Evolutionary conservation across 1,139 yeast species (phyloP).

Genomic region (Yamadazyma triangularis): DNA sequence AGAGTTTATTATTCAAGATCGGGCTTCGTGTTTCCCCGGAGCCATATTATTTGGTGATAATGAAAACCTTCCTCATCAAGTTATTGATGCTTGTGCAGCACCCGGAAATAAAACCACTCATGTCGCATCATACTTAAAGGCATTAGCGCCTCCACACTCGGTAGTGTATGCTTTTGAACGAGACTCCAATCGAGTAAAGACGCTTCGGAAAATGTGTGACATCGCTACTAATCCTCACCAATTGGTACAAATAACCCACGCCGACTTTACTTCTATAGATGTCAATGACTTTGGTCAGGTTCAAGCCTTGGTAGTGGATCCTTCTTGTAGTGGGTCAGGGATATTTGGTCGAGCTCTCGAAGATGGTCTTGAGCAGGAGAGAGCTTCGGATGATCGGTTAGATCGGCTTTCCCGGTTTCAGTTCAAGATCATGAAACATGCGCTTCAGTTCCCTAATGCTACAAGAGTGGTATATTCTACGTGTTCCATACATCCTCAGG

Average conservation of each 20-base stretch:
- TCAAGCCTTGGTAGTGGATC: conserved; percentile 86
- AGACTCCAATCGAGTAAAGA: conserved; percentile 66
- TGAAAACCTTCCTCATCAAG: conserved; percentile 43
- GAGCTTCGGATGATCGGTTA: conserved; percentile 56
- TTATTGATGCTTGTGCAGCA: conserved; percentile 95
- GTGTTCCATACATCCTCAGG: conserved; percentile 90
- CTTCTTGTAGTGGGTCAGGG: conserved; percentile 97
- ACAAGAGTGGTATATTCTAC: conserved; percentile 84
- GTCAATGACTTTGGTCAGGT: conserved; percentile 63
- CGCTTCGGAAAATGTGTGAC: conserved; percentile 72
- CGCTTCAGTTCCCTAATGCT: conserved; percentile 75
- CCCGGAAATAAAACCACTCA: conserved; percentile 98
- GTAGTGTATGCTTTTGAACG: conserved; percentile 82
- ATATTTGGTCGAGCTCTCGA: conserved; percentile 79
- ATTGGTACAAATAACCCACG: conserved; percentile 67
- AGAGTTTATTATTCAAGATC: conserved; percentile 81
- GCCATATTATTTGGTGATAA: conserved; percentile 61
- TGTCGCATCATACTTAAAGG: conserved; percentile 56
- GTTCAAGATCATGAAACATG: conserved; percentile 81
- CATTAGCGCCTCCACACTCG: conserved; percentile 22
- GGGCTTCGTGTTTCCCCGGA: conserved; percentile 97
- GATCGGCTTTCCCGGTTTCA: conserved; percentile 80
- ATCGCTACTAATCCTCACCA: conserved; percentile 62
- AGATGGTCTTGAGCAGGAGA: conserved; percentile 38
- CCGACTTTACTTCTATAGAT: conserved; percentile 72